Evolutionary conservation across 176 grass and related monocot genomes (phyloP).

Genomic region (Saccharum spontaneum): DNA sequence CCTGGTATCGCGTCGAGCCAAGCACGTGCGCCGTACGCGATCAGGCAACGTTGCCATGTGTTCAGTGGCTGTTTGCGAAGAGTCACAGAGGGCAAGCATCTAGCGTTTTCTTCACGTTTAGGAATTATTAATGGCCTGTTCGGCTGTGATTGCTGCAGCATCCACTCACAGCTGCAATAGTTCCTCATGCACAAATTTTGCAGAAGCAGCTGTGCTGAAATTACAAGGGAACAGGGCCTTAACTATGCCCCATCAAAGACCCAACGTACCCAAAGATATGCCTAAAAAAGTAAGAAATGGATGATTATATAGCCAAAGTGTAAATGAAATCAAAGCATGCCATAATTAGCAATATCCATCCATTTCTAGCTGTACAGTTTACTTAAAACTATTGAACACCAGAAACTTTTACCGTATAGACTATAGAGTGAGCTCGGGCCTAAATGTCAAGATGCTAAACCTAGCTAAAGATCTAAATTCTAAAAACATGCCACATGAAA

Average conservation of each 20-base stretch:
- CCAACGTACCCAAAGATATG: neutral
- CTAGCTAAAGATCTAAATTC: neutral
- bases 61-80: neutral
- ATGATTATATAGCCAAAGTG: constrained; percentile 4
- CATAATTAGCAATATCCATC: neutral
- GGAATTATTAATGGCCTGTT: neutral
- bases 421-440: neutral
- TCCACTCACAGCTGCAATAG: neutral
- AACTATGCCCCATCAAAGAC: neutral
- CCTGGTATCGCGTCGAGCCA: neutral
- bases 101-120: neutral
- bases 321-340: neutral
- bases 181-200: neutral
- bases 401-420: neutral
- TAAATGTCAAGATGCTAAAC: neutral
- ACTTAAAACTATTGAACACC: neutral
- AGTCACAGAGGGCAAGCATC: neutral
- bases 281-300: neutral
- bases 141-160: neutral
- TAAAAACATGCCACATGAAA: neutral
- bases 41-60: neutral
- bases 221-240: neutral
- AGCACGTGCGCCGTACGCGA: neutral
- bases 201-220: neutral
- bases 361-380: constrained; percentile 2